Conservation (phyloP, 1,284 basidiomycete genomes). For the Lignosus rhinocerotis region DNA sequence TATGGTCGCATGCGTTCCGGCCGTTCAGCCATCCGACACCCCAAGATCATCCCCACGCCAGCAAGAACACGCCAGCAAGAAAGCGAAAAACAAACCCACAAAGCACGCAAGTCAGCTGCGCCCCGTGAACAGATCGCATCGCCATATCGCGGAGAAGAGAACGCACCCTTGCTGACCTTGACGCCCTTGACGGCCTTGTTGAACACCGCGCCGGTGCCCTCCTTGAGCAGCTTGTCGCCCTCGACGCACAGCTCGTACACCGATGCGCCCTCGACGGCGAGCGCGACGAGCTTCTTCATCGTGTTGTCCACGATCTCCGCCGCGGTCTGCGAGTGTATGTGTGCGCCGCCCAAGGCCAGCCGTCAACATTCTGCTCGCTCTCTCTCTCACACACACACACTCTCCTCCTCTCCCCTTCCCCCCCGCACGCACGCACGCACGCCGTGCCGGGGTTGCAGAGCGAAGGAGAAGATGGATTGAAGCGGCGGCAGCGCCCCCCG, state of each 20-base stretch:
- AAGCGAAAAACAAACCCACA: no score
- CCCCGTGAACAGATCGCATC: no score
- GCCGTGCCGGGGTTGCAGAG: background rate
- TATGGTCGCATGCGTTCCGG: background rate
- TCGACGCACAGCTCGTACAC: conserved; percentile 89
- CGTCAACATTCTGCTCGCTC: no score
- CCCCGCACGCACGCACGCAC: background rate
- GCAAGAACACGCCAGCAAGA: no score
- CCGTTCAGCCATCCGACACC: no score
- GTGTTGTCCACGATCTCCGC: conserved; percentile 89
- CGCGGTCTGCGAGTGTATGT: conserved; percentile 58
- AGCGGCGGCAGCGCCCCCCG: conserved; percentile 9
- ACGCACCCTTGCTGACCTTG: conserved; percentile 84
- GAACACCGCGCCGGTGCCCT: conserved; percentile 83
- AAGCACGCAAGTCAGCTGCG: no score
- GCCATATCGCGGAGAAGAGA: background rate
- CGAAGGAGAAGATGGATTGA: conserved; percentile 11
- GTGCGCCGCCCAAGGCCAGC: background rate
- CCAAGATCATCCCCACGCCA: background rate
- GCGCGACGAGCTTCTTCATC: conserved; percentile 82
- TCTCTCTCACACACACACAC: background rate
- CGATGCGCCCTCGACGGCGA: conserved; percentile 80
- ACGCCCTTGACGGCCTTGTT: conserved; percentile 89
- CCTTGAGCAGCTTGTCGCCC: conserved; percentile 91
- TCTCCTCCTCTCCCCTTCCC: background rate